Evolutionary conservation across 345 rosid species (phyloP).

Genomic region (Syzygium grande): DNA sequence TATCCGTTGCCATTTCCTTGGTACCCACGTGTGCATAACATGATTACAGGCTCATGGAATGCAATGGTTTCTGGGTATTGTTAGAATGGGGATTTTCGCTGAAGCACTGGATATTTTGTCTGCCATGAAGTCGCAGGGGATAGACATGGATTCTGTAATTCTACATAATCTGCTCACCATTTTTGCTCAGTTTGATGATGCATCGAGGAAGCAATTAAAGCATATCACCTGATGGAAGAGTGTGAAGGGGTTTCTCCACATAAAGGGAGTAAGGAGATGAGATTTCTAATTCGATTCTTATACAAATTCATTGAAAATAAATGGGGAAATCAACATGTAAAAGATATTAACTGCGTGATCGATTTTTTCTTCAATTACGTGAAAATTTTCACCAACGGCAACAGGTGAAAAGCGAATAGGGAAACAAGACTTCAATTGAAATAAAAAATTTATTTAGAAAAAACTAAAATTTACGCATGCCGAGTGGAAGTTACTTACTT

Average conservation of each 20-base stretch:
- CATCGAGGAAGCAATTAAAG: slow-evolving; percentile 2
- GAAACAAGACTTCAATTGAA: not conserved
- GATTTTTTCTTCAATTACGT: rapidly evolving
- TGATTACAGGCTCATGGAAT: not conserved
- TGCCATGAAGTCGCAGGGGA: not conserved
- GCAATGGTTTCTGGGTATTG: slow-evolving; percentile 5
- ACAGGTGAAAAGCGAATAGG: not conserved
- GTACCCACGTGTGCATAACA: not conserved
- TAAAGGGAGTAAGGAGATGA: not conserved
- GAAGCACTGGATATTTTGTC: not conserved
- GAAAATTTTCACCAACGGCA: not conserved
- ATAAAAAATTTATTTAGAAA: no score
- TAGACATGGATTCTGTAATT: slow-evolving; percentile 6
- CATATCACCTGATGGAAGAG: not conserved
- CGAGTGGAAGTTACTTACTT: no score
- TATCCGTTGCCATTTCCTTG: no score
- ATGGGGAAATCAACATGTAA: no score
- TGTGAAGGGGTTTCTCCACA: not conserved
- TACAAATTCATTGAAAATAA: no score
- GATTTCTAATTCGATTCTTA: not conserved
- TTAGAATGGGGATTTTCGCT: not conserved
- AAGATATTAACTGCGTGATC: not conserved
- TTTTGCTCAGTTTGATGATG: not conserved
- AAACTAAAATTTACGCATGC: no score
- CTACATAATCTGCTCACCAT: not conserved